phyloP scores from a whole-genome alignment of 345 rosid genomes.

The Mallotus nudiflorus region DNA sequence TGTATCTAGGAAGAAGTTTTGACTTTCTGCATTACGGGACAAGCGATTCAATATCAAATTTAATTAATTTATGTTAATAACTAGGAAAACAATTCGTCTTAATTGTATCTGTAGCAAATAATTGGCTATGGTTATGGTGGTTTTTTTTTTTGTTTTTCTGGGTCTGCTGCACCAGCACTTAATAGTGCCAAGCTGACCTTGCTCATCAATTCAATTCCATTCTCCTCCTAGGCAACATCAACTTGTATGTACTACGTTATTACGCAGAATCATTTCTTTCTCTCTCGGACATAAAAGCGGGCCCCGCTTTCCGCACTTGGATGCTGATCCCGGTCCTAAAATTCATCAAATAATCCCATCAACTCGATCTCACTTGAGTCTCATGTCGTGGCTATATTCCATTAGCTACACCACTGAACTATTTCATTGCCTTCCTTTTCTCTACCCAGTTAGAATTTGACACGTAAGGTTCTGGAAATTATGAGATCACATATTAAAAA shows the following conservation, averaged over 20 bases:
- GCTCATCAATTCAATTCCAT: neutral
- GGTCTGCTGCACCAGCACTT: too few species aligned
- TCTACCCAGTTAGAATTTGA: neutral
- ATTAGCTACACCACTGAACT: neutral
- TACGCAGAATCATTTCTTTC: slow-evolving; percentile 7
- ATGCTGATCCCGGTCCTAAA: slow-evolving; percentile 10
- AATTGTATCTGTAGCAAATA: too few species aligned
- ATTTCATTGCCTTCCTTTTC: neutral
- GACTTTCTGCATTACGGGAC: too few species aligned
- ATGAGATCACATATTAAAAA: neutral
- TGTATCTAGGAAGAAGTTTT: too few species aligned
- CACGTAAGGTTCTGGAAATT: neutral
- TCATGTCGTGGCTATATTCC: neutral
- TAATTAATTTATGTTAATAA: too few species aligned
- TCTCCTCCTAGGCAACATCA: neutral
- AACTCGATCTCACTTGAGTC: neutral
- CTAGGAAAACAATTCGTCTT: too few species aligned
- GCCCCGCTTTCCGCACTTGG: slow-evolving; percentile 18
- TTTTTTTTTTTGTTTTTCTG: too few species aligned
- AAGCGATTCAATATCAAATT: too few species aligned
- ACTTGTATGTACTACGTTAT: neutral
- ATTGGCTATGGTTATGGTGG: too few species aligned
- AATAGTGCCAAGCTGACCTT: neutral
- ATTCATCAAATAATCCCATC: slow-evolving; percentile 1
- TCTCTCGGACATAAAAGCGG: neutral